Conservation (phyloP, 176 grass and related monocot genomes). For the Avena eriantha region DNA sequence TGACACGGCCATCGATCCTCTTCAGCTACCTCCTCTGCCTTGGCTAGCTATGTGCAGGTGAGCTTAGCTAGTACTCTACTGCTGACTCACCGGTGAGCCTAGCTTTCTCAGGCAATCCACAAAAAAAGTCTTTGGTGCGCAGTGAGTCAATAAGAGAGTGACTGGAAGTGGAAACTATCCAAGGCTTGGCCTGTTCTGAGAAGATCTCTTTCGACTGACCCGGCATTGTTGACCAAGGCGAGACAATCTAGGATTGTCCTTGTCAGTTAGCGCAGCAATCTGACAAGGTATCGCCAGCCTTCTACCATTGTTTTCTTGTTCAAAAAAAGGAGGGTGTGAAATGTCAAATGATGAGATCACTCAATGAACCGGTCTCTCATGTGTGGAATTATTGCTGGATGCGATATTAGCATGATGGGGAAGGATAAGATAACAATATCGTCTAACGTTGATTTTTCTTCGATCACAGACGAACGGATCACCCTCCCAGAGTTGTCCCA, state of each 20-base stretch:
- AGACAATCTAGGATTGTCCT: background rate
- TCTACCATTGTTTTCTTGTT: conserved; percentile 3
- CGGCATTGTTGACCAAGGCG: background rate
- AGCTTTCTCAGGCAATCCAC: background rate
- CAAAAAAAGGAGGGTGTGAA: background rate
- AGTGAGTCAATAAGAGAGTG: background rate
- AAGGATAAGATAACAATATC: background rate
- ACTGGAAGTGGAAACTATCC: background rate
- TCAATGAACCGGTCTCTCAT: background rate
- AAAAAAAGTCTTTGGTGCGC: background rate
- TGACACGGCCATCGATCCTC: conserved; percentile 5
- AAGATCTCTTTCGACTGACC: background rate
- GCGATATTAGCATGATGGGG: background rate
- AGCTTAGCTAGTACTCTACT: no score
- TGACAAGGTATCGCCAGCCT: background rate
- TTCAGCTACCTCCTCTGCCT: background rate
- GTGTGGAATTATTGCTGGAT: background rate
- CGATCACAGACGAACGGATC: background rate
- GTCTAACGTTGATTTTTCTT: background rate
- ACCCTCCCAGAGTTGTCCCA: no score
- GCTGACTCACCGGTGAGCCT: no score
- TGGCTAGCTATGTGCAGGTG: background rate
- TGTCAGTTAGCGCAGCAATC: background rate
- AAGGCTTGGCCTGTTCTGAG: background rate
- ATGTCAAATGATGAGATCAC: background rate